A percentile compares a stretch with the other conserved stretches of the same genome.
phyloP scores from a whole-genome alignment of 441 rosid species.

The Isatis lusitanica region DNA sequence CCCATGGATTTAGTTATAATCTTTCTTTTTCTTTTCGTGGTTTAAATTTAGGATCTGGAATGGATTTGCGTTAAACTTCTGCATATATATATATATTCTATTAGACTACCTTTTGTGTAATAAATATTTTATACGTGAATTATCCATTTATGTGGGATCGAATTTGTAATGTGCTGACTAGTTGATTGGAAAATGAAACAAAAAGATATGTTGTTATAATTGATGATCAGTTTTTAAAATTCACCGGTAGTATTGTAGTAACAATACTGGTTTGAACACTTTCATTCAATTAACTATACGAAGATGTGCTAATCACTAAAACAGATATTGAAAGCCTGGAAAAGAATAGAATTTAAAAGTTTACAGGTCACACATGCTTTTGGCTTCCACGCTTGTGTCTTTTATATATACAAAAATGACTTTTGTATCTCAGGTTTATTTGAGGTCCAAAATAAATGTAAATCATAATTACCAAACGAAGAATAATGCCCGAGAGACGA shows the following conservation, averaged over 20 bases:
- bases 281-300: background rate
- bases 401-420: background rate
- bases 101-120: background rate
- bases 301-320: background rate
- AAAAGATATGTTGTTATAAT: background rate
- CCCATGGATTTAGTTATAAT: background rate
- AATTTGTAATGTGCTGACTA: background rate
- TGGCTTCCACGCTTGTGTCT: conserved; percentile 31
- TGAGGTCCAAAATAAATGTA: background rate
- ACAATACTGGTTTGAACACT: background rate
- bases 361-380: conserved; percentile 26
- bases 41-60: background rate
- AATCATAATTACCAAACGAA: background rate
- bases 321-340: background rate
- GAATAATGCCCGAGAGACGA: conserved; percentile 10
- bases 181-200: background rate
- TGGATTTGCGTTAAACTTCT: background rate
- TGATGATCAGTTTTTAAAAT: background rate
- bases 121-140: background rate
- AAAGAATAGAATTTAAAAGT: background rate
- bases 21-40: background rate
- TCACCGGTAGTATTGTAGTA: background rate
- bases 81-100: background rate
- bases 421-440: conserved; percentile 12
- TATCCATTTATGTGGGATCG: background rate